Conservation (phyloP, 2,329 filamentous ascomycete genomes). For the Alternaria hordeiaustralica region DNA sequence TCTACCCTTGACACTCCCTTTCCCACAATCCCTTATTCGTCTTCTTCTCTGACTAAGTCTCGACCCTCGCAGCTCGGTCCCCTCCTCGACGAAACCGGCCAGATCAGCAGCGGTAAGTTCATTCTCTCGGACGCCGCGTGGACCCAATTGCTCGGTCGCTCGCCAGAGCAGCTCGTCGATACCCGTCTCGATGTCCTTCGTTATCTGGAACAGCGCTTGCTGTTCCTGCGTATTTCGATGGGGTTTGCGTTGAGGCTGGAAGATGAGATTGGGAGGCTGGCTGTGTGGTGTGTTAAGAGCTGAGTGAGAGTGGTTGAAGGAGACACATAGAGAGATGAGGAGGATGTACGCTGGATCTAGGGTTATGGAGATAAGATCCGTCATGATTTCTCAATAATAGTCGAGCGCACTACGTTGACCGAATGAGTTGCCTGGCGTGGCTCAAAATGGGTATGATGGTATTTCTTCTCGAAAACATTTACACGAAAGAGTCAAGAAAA, state of each 20-base stretch:
- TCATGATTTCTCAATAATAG: not conserved
- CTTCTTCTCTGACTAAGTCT: not conserved
- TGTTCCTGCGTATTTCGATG: constrained; percentile 61
- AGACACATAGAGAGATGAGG: not conserved
- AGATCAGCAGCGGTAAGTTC: constrained; percentile 59
- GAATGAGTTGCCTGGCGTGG: not conserved
- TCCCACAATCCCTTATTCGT: too few species aligned
- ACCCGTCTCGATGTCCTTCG: constrained; percentile 51
- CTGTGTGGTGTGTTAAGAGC: constrained; percentile 41
- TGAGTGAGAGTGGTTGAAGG: constrained; percentile 11
- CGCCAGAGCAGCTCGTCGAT: constrained; percentile 52
- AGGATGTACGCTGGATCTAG: not conserved
- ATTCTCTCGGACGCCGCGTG: constrained; percentile 62
- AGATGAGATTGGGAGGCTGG: constrained; percentile 38
- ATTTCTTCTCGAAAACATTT: not conserved
- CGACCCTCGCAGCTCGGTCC: constrained; percentile 45
- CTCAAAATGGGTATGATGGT: not conserved
- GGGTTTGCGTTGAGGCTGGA: constrained; percentile 61
- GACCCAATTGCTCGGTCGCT: constrained; percentile 57
- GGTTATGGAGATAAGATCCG: not conserved
- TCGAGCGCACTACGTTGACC: not conserved
- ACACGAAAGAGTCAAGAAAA: not conserved
- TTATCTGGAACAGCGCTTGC: constrained; percentile 59
- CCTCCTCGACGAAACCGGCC: constrained; percentile 63
- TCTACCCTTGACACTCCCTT: not conserved